Evolutionary conservation across 2,329 filamentous ascomycete species (phyloP), one percentile per base, ranked within the genome.

Genomic region (Sporothrix variecibatus): DNA sequence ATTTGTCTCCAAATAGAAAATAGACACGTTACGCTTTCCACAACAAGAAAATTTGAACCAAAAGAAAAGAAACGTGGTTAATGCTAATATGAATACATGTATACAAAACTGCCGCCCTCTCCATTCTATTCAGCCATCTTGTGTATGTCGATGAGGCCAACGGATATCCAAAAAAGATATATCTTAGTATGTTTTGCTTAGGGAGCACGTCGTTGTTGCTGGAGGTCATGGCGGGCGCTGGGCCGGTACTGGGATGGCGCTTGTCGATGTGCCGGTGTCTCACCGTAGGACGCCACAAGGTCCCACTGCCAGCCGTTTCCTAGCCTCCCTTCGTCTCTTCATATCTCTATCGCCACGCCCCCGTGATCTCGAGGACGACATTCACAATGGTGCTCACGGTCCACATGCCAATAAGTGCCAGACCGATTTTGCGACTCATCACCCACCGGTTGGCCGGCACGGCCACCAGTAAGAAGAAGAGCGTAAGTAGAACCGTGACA

Each of bases 381-480:
- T 98, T 99, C 28, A 91, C 85, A 46, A 93, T 79, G 0, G 95
- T 98, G 80, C 93, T 95, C 34, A 94, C 82, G 15, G 84, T 86
- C 96, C 96, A 99, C 23, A 98, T 82, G 11, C 84, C 87, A 78
- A 99, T 92, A 78, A 98, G 81, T 0, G 89, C 89, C 87, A 90
- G 93, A 17, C 96, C 96, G 78, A 99, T 94, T 81, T 87, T 91
- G 72, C 91, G 88, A 80, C 90, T 94, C 89, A 98, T 91, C 56
- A 92, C 85, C 95, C 95, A 98, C 76, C 90, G 90, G 82, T 96
- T 97, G 84, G 92, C 80, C 5, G 96, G 96, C 72, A 99, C 94
- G 0, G 91, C 86, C 38, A 97, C 87, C 75, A 99, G 85, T 77
- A 99, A 83, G 2, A 92, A 90, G 3, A 95, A 83, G 23, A 99